Base-by-base conservation (phyloP, 179 eudicot species). In the Carnegiea gigantea region DNA sequence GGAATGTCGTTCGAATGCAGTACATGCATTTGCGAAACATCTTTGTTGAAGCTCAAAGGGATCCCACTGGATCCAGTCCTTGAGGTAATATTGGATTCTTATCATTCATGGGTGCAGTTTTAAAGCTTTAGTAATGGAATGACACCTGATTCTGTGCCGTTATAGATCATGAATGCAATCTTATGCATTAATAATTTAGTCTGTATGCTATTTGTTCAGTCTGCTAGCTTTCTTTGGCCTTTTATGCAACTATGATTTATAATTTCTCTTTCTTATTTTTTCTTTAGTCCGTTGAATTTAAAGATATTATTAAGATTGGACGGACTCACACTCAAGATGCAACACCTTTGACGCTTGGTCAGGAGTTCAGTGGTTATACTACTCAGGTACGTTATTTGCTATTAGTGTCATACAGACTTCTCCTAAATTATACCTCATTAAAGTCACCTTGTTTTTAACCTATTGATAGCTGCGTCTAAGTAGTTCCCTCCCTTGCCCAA, bases 301-400 rank as follows among this genome's bases (percentile, higher is more conserved):
- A 92, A 74, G 98, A 95, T 86, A 97, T 97, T 40, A 89, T 93
- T 70, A 97, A 97, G 88, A 97, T 97, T 86, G 99, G 99, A 14
- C 98, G 97, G 57, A 97, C 99, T n/a, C 99, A 93, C 83, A 94
- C 97, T 77, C 99, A 97, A 89, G 99, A 97, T 87, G 99, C 99
- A 53, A 96, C 99, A 64, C 99, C 99, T 77, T 96, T 96, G 93
- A 96, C 99, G 59, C 97, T 96, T 88, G 99, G 99, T 82, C 98
- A 96, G 88, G 99, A 93, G 85, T 97, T 97, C 82, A 92, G 99
- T 67, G 98, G 98, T 77, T 97, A 94, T 84, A 89, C 97, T 68
- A 94, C 96, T 44, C 99, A 97, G 85, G 99, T 97, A 88, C 85
- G 95, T 80, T 72, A 68, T 49, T 68, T 79, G 70, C 36, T 51